Base-by-base conservation (phyloP, 2,329 filamentous ascomycete species). In the Penicillium brevicompactum region DNA sequence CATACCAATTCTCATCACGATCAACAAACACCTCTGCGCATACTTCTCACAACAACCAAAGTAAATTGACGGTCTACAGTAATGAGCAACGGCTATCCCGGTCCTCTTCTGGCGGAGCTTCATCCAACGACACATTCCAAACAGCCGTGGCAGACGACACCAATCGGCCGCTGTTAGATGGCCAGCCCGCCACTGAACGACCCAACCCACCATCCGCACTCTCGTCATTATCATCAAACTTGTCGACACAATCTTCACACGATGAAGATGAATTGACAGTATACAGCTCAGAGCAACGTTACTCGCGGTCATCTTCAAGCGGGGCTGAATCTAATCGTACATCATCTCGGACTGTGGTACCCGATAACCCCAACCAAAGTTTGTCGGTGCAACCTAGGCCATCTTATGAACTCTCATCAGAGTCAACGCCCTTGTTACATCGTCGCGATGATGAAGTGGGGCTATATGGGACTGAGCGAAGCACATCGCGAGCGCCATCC, bases 141-240 rank as follows among this genome's bases (percentile, higher is more conserved):
- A 62, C 64, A 63, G 51, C 50, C 38, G 72, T 73, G 70, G 65
- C 64, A 55, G 68, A 74, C 32, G 72, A 72, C 61, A 60, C 61
- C 55, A 65, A 53, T 41, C 58, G 58, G 58, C 67, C 69, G 59
- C 62, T 74, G 51, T 59, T 72, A 56, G 61, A 63, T 53, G 65
- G 63, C 54, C 55, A 63, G 24, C 58, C 60, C 38, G 49, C 60
- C 51, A 49, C 55, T 21, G 53, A 67, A 49, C 55, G 58, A 37
- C 53, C 56, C 45, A 57, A 48, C 22, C 61, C 49, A 51, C 62
- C 71, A 16, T 76, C 71, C 46, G 66, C 71, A 51, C 54, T 73
- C 14, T 70, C 73, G 9, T 76, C 74, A 18, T 76, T 78, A 64
- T 76, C 74, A 11, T 76, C 76, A 22, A 76, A 76, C 22, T 76